Base-by-base conservation (phyloP, 371 early-diverging fungal species). In the Zychaea mexicana region DNA sequence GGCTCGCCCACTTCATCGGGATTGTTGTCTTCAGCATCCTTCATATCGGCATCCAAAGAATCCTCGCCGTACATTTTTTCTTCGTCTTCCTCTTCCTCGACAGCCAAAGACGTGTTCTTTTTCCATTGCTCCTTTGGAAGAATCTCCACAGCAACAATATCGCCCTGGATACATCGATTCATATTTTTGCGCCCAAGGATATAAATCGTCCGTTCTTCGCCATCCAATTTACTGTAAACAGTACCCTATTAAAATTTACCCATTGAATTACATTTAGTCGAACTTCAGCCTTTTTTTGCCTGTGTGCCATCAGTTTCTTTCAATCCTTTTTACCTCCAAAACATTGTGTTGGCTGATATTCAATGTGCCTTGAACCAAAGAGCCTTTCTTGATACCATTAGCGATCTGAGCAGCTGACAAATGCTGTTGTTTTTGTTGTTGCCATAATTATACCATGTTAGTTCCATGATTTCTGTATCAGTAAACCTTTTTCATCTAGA, bases 131-230 rank as follows among this genome's bases (percentile, higher is more conserved):
- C 74, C 30, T 83, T 82, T 2, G 98, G 97, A 42, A 66, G 66
- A n/a, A 66, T 32, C 30, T 66, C 46, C 12, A 66, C 66, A 12
- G 66, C 66, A 32, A 66, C 66, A 22, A 55, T 56, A 60, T 66
- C 66, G 15, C 97, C 98, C 54, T 97, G 93, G 22, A 96, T 85
- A 46, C 90, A 92, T 26, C 99, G 90, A 68, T 97, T 98, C 82
- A 97, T 81, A 66, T 92, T 69, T 46, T 80, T 78, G 5, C 96
- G 86, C 32, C 98, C 98, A 2, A 91, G 58, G 46, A 98, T 89
- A 62, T 88, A 84, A 42, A 98, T 81, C 0, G 86, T 86, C 27
- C 74, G 77, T 42, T 89, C 88, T 56, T 85, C 85, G 39, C 92
- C 94, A 57, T 93, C 85, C 3, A 94, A 83, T 46, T 83, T 84